Percentiles rank a stretch among this genome's conserved stretches.
phyloP scores from a whole-genome alignment of 352 stramenopile species.

The Phytophthora ramorum region DNA sequence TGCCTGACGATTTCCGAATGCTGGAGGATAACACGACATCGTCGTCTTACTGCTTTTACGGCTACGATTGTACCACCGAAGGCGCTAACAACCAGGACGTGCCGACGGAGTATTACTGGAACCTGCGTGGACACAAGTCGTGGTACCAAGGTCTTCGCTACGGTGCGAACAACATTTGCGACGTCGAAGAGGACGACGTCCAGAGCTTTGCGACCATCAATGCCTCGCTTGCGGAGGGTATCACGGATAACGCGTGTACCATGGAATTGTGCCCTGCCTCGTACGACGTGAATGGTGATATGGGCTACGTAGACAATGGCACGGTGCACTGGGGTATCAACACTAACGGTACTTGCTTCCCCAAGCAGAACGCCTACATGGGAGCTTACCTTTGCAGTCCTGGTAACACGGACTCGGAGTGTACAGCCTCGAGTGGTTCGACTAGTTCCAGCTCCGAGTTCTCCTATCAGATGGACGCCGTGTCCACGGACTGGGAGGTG shows the following conservation, averaged over 20 bases:
- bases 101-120: slow-evolving; percentile 49
- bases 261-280: slow-evolving; percentile 55
- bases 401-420: slow-evolving; percentile 41
- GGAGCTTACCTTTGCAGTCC: slow-evolving; percentile 57
- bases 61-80: slow-evolving; percentile 41
- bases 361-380: slow-evolving; percentile 57
- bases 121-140: slow-evolving; percentile 57
- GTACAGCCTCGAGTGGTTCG: slow-evolving; percentile 30
- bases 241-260: slow-evolving; percentile 62
- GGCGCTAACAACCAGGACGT: slow-evolving; percentile 56
- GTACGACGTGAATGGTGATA: slow-evolving; percentile 67
- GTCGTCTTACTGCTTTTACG: slow-evolving; percentile 50
- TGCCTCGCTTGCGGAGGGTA: slow-evolving; percentile 41
- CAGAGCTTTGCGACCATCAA: slow-evolving; percentile 58
- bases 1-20: slow-evolving; percentile 56
- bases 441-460: slow-evolving; percentile 39
- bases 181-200: slow-evolving; percentile 16
- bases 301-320: slow-evolving; percentile 46
- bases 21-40: slow-evolving; percentile 20
- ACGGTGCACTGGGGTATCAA: slow-evolving; percentile 54
- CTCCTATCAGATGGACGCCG: slow-evolving; percentile 89
- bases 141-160: slow-evolving; percentile 81
- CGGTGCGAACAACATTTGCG: slow-evolving; percentile 64
- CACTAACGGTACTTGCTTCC: slow-evolving; percentile 53
- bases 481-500: slow-evolving; percentile 89